phyloP scores from a whole-genome alignment of 2,329 filamentous ascomycete species.

The Daldinia sp. region DNA sequence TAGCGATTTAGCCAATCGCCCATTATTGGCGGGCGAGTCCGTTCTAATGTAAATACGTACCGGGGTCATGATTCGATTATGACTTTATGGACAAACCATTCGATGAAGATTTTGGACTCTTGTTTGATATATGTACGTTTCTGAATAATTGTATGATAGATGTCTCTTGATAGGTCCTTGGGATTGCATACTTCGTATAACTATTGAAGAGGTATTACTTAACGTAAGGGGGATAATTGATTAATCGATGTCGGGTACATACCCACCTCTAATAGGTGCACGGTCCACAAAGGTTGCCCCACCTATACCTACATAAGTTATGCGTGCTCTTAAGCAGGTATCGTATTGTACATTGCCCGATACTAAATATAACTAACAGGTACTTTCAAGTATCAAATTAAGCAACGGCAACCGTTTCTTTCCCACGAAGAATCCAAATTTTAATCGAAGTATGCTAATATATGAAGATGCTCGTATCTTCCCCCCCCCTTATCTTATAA shows the following conservation, averaged over 20 bases:
- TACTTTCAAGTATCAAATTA: too few species aligned
- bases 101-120: not conserved
- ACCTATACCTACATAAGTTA: too few species aligned
- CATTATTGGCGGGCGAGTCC: not conserved
- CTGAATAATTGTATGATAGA: not conserved
- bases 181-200: too few species aligned
- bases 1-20: slow-evolving; percentile 4
- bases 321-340: slow-evolving; percentile 15
- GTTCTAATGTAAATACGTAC: slow-evolving; percentile 2
- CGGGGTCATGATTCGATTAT: not conserved
- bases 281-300: slow-evolving; percentile 6
- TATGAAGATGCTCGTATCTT: not conserved
- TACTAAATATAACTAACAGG: too few species aligned
- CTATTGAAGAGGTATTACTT: too few species aligned
- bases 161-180: not conserved
- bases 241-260: too few species aligned
- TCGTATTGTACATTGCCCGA: not conserved
- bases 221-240: too few species aligned
- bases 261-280: too few species aligned
- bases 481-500: not conserved
- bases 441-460: not conserved
- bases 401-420: not conserved
- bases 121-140: not conserved
- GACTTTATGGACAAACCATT: not conserved
- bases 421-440: not conserved